Percentiles rank a stretch among this genome's conserved stretches.
Evolutionary conservation across 805 yeast species (phyloP).

Genomic region (Grigorovia humatica): DNA sequence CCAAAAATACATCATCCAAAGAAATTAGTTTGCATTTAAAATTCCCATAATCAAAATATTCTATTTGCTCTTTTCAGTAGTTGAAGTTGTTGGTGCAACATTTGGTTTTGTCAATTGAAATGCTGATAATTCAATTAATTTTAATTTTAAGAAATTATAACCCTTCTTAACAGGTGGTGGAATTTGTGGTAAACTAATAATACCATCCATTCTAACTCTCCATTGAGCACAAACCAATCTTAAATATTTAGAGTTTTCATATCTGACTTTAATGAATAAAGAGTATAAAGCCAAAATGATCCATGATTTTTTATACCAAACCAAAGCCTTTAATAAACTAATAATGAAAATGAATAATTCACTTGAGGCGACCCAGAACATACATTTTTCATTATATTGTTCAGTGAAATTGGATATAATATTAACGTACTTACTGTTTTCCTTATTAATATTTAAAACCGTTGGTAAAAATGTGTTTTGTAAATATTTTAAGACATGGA

Average conservation of each 20-base stretch:
- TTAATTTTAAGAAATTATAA: conserved; percentile 7
- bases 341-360: conserved; percentile 39
- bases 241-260: conserved; percentile 64
- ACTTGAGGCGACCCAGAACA: conserved; percentile 48
- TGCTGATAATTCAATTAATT: conserved; percentile 7
- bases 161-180: conserved; percentile 38
- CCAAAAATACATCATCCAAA: not conserved
- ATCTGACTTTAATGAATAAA: conserved; percentile 65
- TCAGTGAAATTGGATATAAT: conserved; percentile 36
- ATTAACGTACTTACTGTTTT: conserved; percentile 22
- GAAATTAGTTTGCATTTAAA: too few relatives aligned
- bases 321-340: conserved; percentile 41
- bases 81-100: not conserved
- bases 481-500: conserved; percentile 69
- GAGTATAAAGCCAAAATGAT: conserved; percentile 43
- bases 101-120: conserved; percentile 7
- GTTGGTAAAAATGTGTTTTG: conserved; percentile 60
- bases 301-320: conserved; percentile 58
- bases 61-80: conserved; percentile 2
- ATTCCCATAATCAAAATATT: not conserved
- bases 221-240: conserved; percentile 56
- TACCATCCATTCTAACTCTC: conserved; percentile 57
- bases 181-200: conserved; percentile 42
- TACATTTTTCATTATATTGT: conserved; percentile 46
- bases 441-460: conserved; percentile 23